Base-by-base conservation (phyloP, 768 basidiomycete genomes). In the Amanita polypyramis region DNA sequence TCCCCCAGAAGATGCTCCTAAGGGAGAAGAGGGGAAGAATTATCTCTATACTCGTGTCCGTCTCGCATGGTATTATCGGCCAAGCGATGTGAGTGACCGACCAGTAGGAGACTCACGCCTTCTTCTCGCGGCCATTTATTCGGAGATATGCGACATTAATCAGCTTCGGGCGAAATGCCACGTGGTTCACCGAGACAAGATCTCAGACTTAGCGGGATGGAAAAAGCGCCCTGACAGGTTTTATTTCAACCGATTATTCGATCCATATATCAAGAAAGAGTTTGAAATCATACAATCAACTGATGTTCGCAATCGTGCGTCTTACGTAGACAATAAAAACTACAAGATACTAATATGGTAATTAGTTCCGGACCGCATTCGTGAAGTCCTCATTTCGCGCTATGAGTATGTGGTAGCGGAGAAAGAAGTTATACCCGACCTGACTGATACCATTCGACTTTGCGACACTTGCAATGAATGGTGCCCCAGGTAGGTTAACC, bases 241-340 rank as follows among this genome's bases (percentile, higher is more conserved):
- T 74, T 96, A 94, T 72, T 99, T 93, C 74, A 82, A 82, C 58
- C 82, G 87, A 58, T 74, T 97, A 23, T 99, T 95, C 62, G 95
- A 98, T 70, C 92, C 93, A 45, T 97, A 95, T 66, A 90, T 97
- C 67, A 93, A 95, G 71, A 88, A 89, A 64, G 94, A 97, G 67
- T 97, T 95, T 64, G 96, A 98, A 63, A 86, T 97, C 56, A 83
- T 99, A 45, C 82, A 85, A 51, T 78, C 90, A 25, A 76, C 77
- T 34, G 87, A 84, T 57, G 84, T 96, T 52, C 79, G 83, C 50
- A 99, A 99, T 63, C 70, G 95, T 98, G 63, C 60, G 92, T 75
- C 44, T 51, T 54, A 19, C 11, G 29, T 14, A 30, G 43, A 45
- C 27, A 49, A 49, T 59, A 51, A 34, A 51, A 45, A 52, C 50